These are phyloP conservation scores for Ophiocordyceps unilateralis DNA, from an alignment of 2,329 filamentous ascomycete species.

Conservation along the genomic window DNA sequence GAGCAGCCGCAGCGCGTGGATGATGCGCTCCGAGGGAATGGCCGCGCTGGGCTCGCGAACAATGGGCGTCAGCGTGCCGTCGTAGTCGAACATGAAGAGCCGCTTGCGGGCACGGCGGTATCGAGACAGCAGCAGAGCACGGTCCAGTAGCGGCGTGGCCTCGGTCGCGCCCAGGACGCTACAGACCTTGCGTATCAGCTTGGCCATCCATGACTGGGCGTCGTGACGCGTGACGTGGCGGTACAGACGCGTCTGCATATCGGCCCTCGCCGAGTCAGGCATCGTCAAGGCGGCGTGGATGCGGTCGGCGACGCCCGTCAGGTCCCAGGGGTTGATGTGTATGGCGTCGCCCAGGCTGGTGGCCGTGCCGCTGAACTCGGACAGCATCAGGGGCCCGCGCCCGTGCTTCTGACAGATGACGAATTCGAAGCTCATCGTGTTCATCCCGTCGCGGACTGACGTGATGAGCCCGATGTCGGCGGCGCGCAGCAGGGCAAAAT, in stretches of 20 bases:
- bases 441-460: slow-evolving; percentile 93
- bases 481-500: slow-evolving; percentile 80
- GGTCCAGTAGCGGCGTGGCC: slow-evolving; percentile 62
- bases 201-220: slow-evolving; percentile 70
- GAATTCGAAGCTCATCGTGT: slow-evolving; percentile 90
- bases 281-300: slow-evolving; percentile 72
- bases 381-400: slow-evolving; percentile 78
- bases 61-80: slow-evolving; percentile 90
- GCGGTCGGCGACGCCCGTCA: slow-evolving; percentile 64
- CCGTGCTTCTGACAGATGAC: slow-evolving; percentile 80
- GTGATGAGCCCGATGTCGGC: slow-evolving; percentile 90
- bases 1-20: slow-evolving; percentile 62
- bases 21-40: slow-evolving; percentile 69
- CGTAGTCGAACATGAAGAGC: slow-evolving; percentile 97
- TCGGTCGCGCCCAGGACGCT: slow-evolving; percentile 64
- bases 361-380: slow-evolving; percentile 90
- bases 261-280: slow-evolving; percentile 44
- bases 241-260: slow-evolving; percentile 62
- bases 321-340: slow-evolving; percentile 94
- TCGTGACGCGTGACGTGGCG: slow-evolving; percentile 72
- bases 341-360: slow-evolving; percentile 73
- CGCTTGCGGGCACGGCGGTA: slow-evolving; percentile 64
- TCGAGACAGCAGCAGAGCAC: slow-evolving; percentile 49
- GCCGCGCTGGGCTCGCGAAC: slow-evolving; percentile 82
- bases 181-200: slow-evolving; percentile 62